Percentiles rank a stretch among this genome's conserved stretches.
These are phyloP conservation scores for Sphaerulina musiva DNA, from an alignment of 2,329 filamentous ascomycete species.

Conservation along the genomic window DNA sequence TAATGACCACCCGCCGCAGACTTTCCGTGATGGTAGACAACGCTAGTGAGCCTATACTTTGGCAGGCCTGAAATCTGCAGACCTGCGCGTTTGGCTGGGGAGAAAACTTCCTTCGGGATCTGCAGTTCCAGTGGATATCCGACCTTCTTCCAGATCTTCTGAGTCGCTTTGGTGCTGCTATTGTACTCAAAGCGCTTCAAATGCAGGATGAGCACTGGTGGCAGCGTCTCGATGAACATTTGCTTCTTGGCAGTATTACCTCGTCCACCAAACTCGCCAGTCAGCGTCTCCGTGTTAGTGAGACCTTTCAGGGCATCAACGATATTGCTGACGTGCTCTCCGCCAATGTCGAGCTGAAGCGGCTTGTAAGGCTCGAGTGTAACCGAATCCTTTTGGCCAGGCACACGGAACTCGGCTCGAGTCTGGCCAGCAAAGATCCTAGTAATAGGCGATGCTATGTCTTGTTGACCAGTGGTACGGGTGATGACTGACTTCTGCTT, in stretches of 20 bases:
- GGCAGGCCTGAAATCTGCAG: conserved; percentile 52
- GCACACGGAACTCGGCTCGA: conserved; percentile 79
- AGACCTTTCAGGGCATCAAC: conserved; percentile 81
- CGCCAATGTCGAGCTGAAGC: conserved; percentile 87
- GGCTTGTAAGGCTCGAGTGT: conserved; percentile 92
- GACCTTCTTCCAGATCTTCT: conserved; percentile 98
- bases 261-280: conserved; percentile 76
- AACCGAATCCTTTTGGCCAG: conserved; percentile 81
- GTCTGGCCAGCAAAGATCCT: conserved; percentile 92
- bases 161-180: conserved; percentile 66
- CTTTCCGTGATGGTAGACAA: conserved; percentile 96
- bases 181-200: conserved; percentile 98
- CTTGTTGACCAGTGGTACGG: conserved; percentile 63
- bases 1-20: conserved; percentile 95
- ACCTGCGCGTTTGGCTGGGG: conserved; percentile 63
- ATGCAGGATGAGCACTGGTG: conserved; percentile 86
- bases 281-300: conserved; percentile 75
- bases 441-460: conserved; percentile 64
- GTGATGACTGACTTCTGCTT: conserved; percentile 85
- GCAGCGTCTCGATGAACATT: conserved; percentile 84
- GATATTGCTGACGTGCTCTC: conserved; percentile 80
- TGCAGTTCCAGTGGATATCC: conserved; percentile 93
- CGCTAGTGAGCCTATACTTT: conserved; percentile 77
- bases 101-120: conserved; percentile 83
- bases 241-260: conserved; percentile 78